Evolutionary conservation across 2,329 filamentous ascomycete species (phyloP), one percentile per base, ranked within the genome.

Genomic region (Metarhizium brunneum): DNA sequence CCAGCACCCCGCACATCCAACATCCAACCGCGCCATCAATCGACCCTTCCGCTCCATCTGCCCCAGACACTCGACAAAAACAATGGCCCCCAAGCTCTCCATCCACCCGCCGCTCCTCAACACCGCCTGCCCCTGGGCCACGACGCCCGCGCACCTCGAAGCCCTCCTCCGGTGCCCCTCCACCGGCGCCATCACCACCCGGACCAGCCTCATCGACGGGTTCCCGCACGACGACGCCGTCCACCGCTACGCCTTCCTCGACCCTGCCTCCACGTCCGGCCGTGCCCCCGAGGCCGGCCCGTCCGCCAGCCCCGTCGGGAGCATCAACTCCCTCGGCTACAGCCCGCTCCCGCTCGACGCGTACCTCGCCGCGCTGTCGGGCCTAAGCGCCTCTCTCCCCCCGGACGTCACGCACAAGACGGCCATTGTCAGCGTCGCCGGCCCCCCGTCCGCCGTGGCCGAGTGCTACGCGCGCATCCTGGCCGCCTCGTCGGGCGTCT

Each of bases 81-180:
- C 63, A 62, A 5, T 61, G 5, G 64, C 62, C 1, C 63, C 59
- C 6, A 55, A 49, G 8, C 67, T 87, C 10, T 52, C 61, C 7
- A 82, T 90, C 57, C 62, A 74, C 47, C 86, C 86, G 0, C 86
- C 86, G 0, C 73, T 92, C 6, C 73, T 91, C 60, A 92, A 92
- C 70, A 87, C 87, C 0, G 82, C 88, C 35, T 86, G 82, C 52
- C 88, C 88, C 0, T 91, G 87, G 87, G 87, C 87, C 30, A 89
- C 86, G 0, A 82, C 79, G 2, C 68, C 79, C 5, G 73, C 78
- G 4, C 81, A 91, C 59, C 78, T 92, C 4, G 67, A 73, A 43
- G 69, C 71, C 2, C 79, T 92, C 6, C 87, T 87, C 64, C 66
- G 73, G 35, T 84, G 76, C 52, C 73, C 79, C 0, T 72, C 80